Conservation (phyloP, 306 rosid genomes). For the Spatholobus suberectus region DNA sequence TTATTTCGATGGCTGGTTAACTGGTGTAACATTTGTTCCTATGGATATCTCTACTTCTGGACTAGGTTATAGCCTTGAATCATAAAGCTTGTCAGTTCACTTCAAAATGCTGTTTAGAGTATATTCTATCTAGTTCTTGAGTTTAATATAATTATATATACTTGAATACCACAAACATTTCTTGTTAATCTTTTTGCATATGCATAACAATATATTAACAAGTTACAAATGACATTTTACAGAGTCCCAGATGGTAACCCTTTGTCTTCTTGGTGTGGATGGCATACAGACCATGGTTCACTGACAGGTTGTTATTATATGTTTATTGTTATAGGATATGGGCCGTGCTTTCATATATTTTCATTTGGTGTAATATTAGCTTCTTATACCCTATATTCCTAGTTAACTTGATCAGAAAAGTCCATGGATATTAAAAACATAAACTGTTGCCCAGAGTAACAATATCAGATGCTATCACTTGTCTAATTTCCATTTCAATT, state of each 20-base stretch:
- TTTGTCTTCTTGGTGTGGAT: slow-evolving; percentile 95
- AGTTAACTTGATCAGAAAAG: slow-evolving; percentile 28
- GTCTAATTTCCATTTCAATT: slow-evolving; percentile 48
- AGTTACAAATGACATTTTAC: slow-evolving; percentile 51
- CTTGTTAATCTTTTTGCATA: slow-evolving; percentile 26
- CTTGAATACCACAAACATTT: neutral
- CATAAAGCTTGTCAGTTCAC: slow-evolving; percentile 2
- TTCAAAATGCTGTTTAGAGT: slow-evolving; percentile 9
- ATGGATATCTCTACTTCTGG: neutral
- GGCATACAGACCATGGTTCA: slow-evolving; percentile 98
- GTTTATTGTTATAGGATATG: neutral
- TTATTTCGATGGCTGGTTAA: slow-evolving; percentile 6
- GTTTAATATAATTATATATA: neutral
- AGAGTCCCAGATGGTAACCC: slow-evolving; percentile 54
- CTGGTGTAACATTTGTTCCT: neutral
- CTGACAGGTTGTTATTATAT: slow-evolving; percentile 73
- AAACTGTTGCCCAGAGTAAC: neutral
- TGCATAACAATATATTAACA: slow-evolving; percentile 33
- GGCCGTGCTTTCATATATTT: slow-evolving; percentile 4
- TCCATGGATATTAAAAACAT: neutral
- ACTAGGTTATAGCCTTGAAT: neutral
- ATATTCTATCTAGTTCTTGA: slow-evolving; percentile 19
- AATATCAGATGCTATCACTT: slow-evolving; percentile 5
- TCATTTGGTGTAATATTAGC: neutral
- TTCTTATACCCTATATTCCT: neutral